A percentile compares a stretch with the other conserved stretches of the same genome.
Conservation (phyloP, 75 land plant species). For the Sequoia sempervirens region DNA sequence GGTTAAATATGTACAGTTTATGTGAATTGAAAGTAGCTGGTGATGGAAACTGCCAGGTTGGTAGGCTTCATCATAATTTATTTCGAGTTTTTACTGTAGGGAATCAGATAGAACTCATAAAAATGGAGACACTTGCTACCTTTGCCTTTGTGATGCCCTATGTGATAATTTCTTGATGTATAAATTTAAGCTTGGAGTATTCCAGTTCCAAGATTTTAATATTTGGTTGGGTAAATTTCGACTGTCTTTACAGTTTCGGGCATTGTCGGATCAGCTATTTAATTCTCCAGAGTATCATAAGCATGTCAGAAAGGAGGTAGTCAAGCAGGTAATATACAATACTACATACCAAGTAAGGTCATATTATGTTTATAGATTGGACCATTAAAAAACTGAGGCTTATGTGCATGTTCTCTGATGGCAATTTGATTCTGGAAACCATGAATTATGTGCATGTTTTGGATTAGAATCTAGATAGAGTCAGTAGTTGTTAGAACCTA, state of each 20-base stretch:
- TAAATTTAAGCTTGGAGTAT: background rate
- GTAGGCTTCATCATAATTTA: background rate
- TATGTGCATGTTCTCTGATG: background rate
- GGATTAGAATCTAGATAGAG: background rate
- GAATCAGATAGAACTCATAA: background rate
- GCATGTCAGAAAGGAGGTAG: constrained; percentile 71
- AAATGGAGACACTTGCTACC: background rate
- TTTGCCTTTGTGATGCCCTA: background rate
- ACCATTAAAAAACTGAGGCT: background rate
- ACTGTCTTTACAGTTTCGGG: constrained; percentile 65
- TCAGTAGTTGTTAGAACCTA: background rate
- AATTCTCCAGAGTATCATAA: constrained; percentile 80
- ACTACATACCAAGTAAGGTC: background rate
- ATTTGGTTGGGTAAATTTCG: background rate
- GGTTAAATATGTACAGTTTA: constrained; percentile 65
- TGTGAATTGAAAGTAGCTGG: constrained; percentile 78
- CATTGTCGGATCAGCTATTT: constrained; percentile 86
- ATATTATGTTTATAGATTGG: background rate
- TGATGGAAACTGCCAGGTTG: constrained; percentile 95
- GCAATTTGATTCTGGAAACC: background rate
- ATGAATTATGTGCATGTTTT: background rate
- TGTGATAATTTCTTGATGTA: background rate
- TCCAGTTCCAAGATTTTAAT: background rate
- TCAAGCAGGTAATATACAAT: constrained; percentile 62
- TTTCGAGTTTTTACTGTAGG: background rate